phyloP scores from a whole-genome alignment of 1,284 basidiomycete genomes.

The Cutaneotrichosporon sp. region DNA sequence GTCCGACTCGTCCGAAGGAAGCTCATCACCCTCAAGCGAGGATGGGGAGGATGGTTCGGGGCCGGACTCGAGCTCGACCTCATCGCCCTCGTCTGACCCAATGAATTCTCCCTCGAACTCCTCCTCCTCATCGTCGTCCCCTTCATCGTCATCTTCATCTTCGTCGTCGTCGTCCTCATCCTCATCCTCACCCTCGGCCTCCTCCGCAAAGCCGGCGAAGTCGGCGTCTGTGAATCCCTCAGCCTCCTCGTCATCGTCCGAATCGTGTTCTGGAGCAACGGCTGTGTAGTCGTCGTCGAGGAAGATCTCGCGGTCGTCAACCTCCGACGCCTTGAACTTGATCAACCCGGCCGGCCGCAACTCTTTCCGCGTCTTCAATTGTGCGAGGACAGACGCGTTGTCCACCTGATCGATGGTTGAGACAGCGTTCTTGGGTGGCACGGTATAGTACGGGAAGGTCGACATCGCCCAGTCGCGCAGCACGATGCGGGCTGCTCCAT shows the following conservation, averaged over 20 bases:
- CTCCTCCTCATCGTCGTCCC: conserved; percentile 30
- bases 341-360: conserved; percentile 55
- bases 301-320: conserved; percentile 56
- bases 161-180: conserved; percentile 32
- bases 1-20: conserved; percentile 27
- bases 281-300: conserved; percentile 57
- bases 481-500: conserved; percentile 72
- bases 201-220: conserved; percentile 13
- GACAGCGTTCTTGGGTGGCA: conserved; percentile 51
- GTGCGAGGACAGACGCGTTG: conserved; percentile 51
- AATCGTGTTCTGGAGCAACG: conserved; percentile 27
- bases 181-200: conserved; percentile 29
- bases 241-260: conserved; percentile 46
- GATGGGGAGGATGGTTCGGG: conserved; percentile 39
- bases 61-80: conserved; percentile 42
- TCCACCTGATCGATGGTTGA: conserved; percentile 36
- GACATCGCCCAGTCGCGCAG: conserved; percentile 86
- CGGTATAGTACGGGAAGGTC: conserved; percentile 71
- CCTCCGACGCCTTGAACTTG: conserved; percentile 53
- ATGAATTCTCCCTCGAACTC: conserved; percentile 31
- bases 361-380: conserved; percentile 62
- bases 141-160: conserved; percentile 29
- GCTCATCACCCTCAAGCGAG: conserved; percentile 14
- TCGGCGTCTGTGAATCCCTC: conserved; percentile 41
- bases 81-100: conserved; percentile 40